Conservation (phyloP, 1,284 basidiomycete genomes). For the Agroathelia rolfsii region DNA sequence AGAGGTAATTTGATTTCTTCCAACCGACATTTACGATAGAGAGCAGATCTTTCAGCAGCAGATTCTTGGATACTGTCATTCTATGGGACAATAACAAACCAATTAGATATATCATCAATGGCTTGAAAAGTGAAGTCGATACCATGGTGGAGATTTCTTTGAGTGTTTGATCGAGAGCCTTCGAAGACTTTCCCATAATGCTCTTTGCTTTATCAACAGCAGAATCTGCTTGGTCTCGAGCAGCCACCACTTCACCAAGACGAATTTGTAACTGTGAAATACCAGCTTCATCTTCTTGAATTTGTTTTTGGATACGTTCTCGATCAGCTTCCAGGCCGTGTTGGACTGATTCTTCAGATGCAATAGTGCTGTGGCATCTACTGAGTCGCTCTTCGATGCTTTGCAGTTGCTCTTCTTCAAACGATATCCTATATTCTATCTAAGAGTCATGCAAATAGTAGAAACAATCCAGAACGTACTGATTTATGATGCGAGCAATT, state of each 20-base stretch:
- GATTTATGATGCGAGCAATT: conserved; percentile 79
- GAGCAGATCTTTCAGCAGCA: conserved; percentile 75
- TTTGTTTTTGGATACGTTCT: conserved; percentile 49
- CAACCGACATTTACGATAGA: conserved; percentile 87
- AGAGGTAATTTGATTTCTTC: conserved; percentile 89
- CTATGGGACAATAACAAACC: conserved; percentile 31
- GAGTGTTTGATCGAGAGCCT: conserved; percentile 73
- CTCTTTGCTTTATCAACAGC: conserved; percentile 71
- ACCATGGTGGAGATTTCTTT: conserved; percentile 86
- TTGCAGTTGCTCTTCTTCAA: conserved; percentile 68
- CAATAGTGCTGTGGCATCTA: conserved; percentile 43
- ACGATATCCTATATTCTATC: conserved; percentile 49
- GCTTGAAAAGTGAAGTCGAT: conserved; percentile 7
- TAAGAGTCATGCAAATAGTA: conserved; percentile 2
- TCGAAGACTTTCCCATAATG: conserved; percentile 58
- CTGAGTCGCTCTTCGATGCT: conserved; percentile 54
- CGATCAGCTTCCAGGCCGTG: conserved; percentile 45
- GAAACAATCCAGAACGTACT: conserved; percentile 42
- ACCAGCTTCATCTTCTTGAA: conserved; percentile 54
- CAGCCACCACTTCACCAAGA: too few species aligned
- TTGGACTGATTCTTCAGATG: conserved; percentile 49
- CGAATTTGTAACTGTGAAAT: conserved; percentile 51
- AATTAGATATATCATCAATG: conserved; percentile 6
- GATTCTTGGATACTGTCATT: conserved; percentile 92
- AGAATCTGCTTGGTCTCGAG: conserved; percentile 50